Evolutionary conservation across 2,329 filamentous ascomycete species (phyloP), one percentile per base, ranked within the genome.

Genomic region (Talaromyces piceae): DNA sequence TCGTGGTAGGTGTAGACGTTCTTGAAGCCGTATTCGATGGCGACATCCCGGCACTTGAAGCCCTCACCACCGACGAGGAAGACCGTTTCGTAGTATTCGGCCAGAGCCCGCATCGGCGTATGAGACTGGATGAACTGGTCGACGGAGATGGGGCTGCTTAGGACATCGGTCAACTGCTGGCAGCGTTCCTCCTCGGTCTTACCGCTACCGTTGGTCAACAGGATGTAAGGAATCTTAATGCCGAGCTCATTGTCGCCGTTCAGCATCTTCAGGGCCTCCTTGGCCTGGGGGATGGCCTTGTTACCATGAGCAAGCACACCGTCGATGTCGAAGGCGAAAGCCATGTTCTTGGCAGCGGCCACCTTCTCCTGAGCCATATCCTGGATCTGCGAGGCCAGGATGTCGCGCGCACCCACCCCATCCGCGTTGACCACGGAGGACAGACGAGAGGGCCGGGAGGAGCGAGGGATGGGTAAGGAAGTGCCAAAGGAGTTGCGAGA

Each of bases 51-150:
- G 72, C 84, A 86, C 65, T 82, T 81, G 73, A 84, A 87, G 52
- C 83, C 84, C 65, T 88, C 85, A 61, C 86, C 86, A 66, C 86
- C 86, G 33, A 87, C 82, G 3, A 88, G 85, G 3, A 89, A 77
- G 30, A 89, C 84, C 2, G 84, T 88, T 60, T 81, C 78, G 75
- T 88, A 88, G 77, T 88, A 88, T 67, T 88, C 84, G 20, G 84
- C 73, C 60, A 88, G 71, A 43, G 85, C 86, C 53, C 83, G 83
- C 86, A 88, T 88, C 58, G 84, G 84, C 3, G 84, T 88, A 75
- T 87, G 84, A 1, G 82, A 84, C 68, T 88, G 84, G 64, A 88
- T 87, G 75, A 88, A 89, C 66, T 88, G 84, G 53, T 87, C 83
- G 31, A 80, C 84, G 47, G 75, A 79, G 67, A 87, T 80, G 48